Percentiles rank a stretch among this genome's conserved stretches.
These are phyloP conservation scores for Helichrysum umbraculigerum DNA, from an alignment of 129 eudicot species.

Conservation along the genomic window DNA sequence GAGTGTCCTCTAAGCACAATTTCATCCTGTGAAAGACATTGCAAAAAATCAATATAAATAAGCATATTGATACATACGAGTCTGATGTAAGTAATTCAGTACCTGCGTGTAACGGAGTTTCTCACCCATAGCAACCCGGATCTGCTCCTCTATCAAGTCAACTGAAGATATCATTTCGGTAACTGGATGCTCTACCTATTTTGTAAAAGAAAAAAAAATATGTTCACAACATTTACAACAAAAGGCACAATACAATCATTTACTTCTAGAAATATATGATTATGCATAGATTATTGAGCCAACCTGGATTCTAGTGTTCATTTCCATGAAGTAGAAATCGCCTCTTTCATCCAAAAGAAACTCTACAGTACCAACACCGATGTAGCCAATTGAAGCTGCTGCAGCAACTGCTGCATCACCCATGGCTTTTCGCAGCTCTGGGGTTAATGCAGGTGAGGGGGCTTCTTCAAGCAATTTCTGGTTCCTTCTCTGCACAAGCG, in stretches of 20 bases:
- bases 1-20: conserved; percentile 95
- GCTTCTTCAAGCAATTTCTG: conserved; percentile 99
- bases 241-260: conserved; percentile 5
- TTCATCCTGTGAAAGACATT: conserved; percentile 64
- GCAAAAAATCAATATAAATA: conserved; percentile 19
- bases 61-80: conserved; percentile 3
- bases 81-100: conserved; percentile 8
- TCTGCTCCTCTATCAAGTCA: conserved; percentile 98
- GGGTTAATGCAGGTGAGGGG: conserved; percentile 96
- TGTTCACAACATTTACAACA: neutral
- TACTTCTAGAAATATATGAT: neutral
- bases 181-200: conserved; percentile 99
- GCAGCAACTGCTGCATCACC: conserved; percentile 99
- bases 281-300: conserved; percentile 2
- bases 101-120: conserved; percentile 91
- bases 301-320: conserved; percentile 99
- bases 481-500: conserved; percentile 84
- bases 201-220: neutral
- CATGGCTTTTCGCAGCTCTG: conserved; percentile 97
- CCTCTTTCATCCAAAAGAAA: conserved; percentile 99
- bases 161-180: conserved; percentile 98
- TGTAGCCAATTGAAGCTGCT: conserved; percentile 95
- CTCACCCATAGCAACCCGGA: conserved; percentile 96
- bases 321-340: conserved; percentile 95
- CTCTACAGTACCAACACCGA: conserved; percentile 98